A percentile compares a stretch with the other conserved stretches of the same genome.
phyloP scores from a whole-genome alignment of 441 rosid genomes.

The Populus hybrid region DNA sequence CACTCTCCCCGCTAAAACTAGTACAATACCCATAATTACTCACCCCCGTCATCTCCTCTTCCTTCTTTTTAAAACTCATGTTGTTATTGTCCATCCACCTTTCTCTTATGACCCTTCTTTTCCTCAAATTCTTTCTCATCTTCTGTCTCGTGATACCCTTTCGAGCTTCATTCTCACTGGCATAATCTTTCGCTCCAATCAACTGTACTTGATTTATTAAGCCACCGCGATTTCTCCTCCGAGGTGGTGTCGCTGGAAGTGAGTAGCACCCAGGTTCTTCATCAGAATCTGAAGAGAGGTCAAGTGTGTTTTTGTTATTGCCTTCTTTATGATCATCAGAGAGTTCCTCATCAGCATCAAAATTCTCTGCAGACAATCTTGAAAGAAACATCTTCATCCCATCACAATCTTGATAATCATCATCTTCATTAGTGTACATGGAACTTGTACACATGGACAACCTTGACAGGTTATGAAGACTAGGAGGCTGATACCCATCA shows the following conservation, averaged over 20 bases:
- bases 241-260: slow-evolving; percentile 48
- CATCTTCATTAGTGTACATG: slow-evolving; percentile 41
- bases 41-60: slow-evolving; percentile 17
- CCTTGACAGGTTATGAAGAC: slow-evolving; percentile 48
- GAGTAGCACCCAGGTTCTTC: slow-evolving; percentile 46
- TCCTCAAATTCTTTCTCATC: slow-evolving; percentile 31
- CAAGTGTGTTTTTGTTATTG: slow-evolving; percentile 17
- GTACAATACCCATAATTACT: slow-evolving; percentile 20
- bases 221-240: slow-evolving; percentile 32
- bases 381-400: slow-evolving; percentile 34
- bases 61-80: slow-evolving; percentile 9
- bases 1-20: slow-evolving; percentile 49
- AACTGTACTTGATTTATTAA: slow-evolving; percentile 1
- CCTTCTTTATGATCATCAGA: slow-evolving; percentile 44
- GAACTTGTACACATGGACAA: slow-evolving; percentile 68
- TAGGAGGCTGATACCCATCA: slow-evolving; percentile 31
- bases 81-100: slow-evolving; percentile 10
- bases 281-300: slow-evolving; percentile 51
- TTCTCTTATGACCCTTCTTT: slow-evolving; percentile 23
- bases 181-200: slow-evolving; percentile 48
- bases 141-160: slow-evolving; percentile 17
- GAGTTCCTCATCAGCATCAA: slow-evolving; percentile 69
- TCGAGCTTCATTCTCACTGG: slow-evolving; percentile 61
- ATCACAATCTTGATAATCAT: slow-evolving; percentile 23
- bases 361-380: slow-evolving; percentile 50